Base-by-base conservation (phyloP, 169 alveolate genomes). In the Plasmodium coatneyi region DNA sequence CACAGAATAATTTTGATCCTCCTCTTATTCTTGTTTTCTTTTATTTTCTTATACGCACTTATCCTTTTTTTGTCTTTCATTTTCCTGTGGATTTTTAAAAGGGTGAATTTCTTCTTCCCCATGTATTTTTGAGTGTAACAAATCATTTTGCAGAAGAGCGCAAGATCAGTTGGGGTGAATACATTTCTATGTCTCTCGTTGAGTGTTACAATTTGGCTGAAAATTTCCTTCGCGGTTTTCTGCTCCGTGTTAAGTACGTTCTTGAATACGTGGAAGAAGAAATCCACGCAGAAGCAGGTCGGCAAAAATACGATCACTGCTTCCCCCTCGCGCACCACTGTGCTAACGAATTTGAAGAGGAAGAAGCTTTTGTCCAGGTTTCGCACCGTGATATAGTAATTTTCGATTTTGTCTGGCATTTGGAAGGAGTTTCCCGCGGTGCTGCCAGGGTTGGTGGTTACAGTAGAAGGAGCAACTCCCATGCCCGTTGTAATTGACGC, bases 51-150 rank as follows among this genome's bases (percentile, higher is more conserved):
- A 32, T 86, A 86, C 3, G 86, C 84, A 76, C 80, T 39, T 32
- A 86, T 56, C 46, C 93, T 74, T 86, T 86, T 86, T 76, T 86
- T 86, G 60, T 86, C 93, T 86, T 86, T 86, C 93, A 86, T 86
- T 70, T 86, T 86, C 66, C 93, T 74, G 70, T 86, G 93, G 43
- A 86, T 86, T 86, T 70, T 86, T 86, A 86, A 86, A 86, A 86
- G 70, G n/a, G 22, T 39, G 28, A 86, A 74, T 74, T 83, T 83
- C 12, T 86, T 86, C 71, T 76, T 78, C n/a, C 83, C 93, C 66
- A 86, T 86, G 56, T 86, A 86, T 74, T 86, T 86, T 0, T 86
- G 39, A 30, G 80, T 86, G 80, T 86, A 86, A 36, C 81, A 52
- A 74, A 86, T 86, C 66, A 86, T 74, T 70, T 86, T 86, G 39